Percentiles rank a stretch among this genome's conserved stretches.
Evolutionary conservation across 2,329 filamentous ascomycete species (phyloP).

Genomic region (Gyromitra esculenta): DNA sequence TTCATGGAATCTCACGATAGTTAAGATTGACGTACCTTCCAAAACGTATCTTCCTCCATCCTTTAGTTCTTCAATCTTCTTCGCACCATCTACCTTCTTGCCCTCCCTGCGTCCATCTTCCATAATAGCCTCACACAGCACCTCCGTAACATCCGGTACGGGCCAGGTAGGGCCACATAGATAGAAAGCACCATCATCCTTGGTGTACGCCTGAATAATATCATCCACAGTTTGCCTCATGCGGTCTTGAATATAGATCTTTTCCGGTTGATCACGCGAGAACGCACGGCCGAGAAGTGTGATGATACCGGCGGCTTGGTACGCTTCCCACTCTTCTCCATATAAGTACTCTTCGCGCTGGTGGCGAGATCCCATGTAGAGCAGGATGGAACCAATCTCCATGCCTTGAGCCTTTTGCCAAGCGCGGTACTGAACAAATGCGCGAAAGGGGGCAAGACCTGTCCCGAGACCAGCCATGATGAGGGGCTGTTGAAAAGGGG

Average conservation of each 20-base stretch:
- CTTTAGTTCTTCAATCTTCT: slow-evolving; percentile 98
- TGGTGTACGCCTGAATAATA: slow-evolving; percentile 80
- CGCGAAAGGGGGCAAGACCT: slow-evolving; percentile 97
- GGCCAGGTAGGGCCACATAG: slow-evolving; percentile 98
- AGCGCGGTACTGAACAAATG: slow-evolving; percentile 96
- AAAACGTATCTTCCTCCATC: slow-evolving; percentile 93
- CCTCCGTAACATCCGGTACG: slow-evolving; percentile 93
- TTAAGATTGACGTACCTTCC: slow-evolving; percentile 64
- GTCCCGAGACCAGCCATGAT: slow-evolving; percentile 99
- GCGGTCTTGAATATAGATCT: slow-evolving; percentile 99
- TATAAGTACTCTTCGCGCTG: slow-evolving; percentile 99
- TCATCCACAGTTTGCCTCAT: slow-evolving; percentile 88
- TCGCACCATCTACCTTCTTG: slow-evolving; percentile 83
- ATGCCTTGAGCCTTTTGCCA: slow-evolving; percentile 98
- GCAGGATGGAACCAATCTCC: slow-evolving; percentile 88
- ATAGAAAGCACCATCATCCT: slow-evolving; percentile 92
- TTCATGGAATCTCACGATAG: not conserved
- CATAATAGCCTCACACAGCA: slow-evolving; percentile 90
- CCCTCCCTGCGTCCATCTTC: slow-evolving; percentile 74
- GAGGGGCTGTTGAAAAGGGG: slow-evolving; percentile 67
- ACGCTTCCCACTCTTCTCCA: slow-evolving; percentile 99
- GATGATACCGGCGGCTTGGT: slow-evolving; percentile 92
- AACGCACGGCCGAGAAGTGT: slow-evolving; percentile 93
- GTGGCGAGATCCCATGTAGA: slow-evolving; percentile 97
- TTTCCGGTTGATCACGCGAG: slow-evolving; percentile 94